A percentile compares a stretch with the other conserved stretches of the same genome.
These are phyloP conservation scores for Lanmaoa pseudosensibilis DNA, from an alignment of 768 basidiomycete genomes.

Conservation along the genomic window DNA sequence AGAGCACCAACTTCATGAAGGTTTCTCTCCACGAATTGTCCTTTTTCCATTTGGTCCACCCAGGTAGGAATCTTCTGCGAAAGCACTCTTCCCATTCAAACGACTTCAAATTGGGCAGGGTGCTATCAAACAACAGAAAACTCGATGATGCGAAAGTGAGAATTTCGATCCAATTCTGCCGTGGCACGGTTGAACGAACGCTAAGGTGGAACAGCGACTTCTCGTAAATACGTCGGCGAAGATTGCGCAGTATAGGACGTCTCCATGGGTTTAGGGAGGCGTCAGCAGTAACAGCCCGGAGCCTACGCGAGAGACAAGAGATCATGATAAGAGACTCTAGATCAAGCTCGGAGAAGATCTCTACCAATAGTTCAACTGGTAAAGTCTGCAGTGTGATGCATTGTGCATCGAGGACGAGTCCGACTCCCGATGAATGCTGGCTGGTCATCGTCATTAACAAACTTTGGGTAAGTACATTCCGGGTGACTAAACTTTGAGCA, in stretches of 20 bases:
- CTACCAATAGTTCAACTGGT: conserved; percentile 76
- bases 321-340: conserved; percentile 56
- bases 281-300: conserved; percentile 61
- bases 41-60: conserved; percentile 73
- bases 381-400: conserved; percentile 43
- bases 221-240: conserved; percentile 50
- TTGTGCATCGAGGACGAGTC: not conserved
- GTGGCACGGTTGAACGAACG: conserved; percentile 61
- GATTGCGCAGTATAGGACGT: conserved; percentile 60
- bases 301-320: conserved; percentile 60
- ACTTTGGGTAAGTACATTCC: not conserved
- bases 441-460: not conserved
- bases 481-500: not conserved
- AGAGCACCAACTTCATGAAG: conserved; percentile 58
- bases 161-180: conserved; percentile 80
- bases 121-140: conserved; percentile 67
- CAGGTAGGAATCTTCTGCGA: conserved; percentile 66
- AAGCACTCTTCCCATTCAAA: conserved; percentile 78
- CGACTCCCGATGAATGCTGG: not conserved
- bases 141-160: conserved; percentile 58
- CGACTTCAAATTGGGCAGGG: conserved; percentile 64
- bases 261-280: conserved; percentile 75
- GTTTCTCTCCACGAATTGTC: conserved; percentile 62
- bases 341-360: conserved; percentile 69
- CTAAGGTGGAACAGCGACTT: conserved; percentile 56